Evolutionary conservation across 257 asterid species (phyloP).

Genomic region (Solanum dulcamara): DNA sequence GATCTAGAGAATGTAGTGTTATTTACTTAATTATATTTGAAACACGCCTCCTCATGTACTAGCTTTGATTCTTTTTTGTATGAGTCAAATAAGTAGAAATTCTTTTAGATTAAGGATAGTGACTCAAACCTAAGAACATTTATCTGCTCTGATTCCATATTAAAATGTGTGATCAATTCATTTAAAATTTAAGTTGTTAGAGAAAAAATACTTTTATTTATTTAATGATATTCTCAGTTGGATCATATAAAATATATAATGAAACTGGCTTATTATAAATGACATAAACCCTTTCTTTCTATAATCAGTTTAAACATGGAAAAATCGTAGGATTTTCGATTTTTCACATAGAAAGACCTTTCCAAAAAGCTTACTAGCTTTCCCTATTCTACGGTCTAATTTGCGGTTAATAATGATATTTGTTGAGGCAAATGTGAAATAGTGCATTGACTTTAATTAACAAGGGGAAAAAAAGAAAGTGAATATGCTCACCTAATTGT

Average conservation of each 20-base stretch:
- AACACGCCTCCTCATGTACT: background rate
- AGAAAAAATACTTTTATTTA: background rate
- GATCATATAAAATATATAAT: background rate
- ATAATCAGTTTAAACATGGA: background rate
- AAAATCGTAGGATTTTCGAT: background rate
- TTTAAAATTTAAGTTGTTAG: background rate
- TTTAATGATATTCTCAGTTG: background rate
- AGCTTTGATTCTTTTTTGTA: background rate
- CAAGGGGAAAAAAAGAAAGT: background rate
- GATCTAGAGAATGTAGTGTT: too few species aligned
- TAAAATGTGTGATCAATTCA: background rate
- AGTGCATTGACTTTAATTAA: conserved; percentile 18
- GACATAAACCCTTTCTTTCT: background rate
- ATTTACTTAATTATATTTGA: too few species aligned
- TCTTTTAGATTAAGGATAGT: background rate
- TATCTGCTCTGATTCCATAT: background rate
- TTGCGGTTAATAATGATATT: background rate
- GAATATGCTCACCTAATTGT: background rate
- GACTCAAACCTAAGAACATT: background rate
- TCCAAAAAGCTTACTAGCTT: background rate
- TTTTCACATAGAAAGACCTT: background rate
- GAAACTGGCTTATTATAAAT: background rate
- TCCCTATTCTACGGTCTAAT: background rate
- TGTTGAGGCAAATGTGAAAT: background rate
- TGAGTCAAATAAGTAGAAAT: background rate